Conservation (phyloP, 148 eudicot species). For the Camellia granthamiana region DNA sequence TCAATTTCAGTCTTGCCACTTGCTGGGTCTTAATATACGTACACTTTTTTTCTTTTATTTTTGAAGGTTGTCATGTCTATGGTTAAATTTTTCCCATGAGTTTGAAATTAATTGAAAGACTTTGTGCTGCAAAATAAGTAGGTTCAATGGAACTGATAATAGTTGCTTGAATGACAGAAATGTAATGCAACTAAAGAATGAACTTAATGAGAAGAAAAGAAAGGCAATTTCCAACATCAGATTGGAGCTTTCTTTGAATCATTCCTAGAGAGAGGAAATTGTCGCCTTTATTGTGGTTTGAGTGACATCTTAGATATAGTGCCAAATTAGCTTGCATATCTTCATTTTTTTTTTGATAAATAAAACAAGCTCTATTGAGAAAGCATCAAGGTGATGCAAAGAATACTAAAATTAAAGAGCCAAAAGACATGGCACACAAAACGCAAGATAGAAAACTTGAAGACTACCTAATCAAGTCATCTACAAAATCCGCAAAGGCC, state of each 20-base stretch:
- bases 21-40: background rate
- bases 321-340: background rate
- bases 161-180: background rate
- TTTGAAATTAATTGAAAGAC: background rate
- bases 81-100: background rate
- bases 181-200: background rate
- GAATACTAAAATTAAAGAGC: no score
- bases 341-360: no score
- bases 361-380: no score
- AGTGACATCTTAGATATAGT: background rate
- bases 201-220: background rate
- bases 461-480: no score
- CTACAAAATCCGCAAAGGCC: no score
- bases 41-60: background rate
- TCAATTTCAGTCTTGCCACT: background rate
- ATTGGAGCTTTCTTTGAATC: background rate
- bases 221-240: background rate
- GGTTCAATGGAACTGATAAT: background rate
- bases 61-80: background rate
- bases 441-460: no score
- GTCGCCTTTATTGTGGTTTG: background rate
- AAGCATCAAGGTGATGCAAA: no score
- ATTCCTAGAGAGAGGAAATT: background rate
- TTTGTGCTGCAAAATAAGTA: background rate
- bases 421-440: no score